Percentiles rank a stretch among this genome's conserved stretches.
Conservation (phyloP, 1,284 basidiomycete genomes). For the Pseudozyma flocculosa region DNA sequence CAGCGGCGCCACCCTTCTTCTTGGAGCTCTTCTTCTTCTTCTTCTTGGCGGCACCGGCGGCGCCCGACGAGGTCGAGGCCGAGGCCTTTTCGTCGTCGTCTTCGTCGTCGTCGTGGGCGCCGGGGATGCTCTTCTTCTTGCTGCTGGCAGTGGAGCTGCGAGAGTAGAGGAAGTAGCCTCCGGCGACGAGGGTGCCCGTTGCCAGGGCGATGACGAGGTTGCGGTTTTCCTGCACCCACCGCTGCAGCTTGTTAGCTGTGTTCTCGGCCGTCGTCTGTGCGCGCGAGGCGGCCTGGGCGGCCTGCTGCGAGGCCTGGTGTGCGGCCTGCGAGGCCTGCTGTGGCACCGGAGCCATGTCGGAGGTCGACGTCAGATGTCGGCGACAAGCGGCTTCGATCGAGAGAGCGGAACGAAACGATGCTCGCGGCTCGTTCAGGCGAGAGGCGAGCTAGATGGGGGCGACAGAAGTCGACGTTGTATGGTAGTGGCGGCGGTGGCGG, state of each 20-base stretch:
- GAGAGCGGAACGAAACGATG: no score
- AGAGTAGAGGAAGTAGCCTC: slow-evolving; percentile 48
- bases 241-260: slow-evolving; percentile 43
- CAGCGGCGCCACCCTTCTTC: no score
- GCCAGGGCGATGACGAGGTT: slow-evolving; percentile 47
- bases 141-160: slow-evolving; percentile 24
- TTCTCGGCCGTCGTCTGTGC: slow-evolving; percentile 35
- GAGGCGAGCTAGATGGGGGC: no score
- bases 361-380: no score
- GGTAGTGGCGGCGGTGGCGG: no score
- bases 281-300: slow-evolving; percentile 30
- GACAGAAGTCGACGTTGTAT: no score
- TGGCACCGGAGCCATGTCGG: slow-evolving; percentile 26
- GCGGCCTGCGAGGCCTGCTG: slow-evolving; percentile 8
- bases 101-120: slow-evolving; percentile 6
- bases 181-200: slow-evolving; percentile 46
- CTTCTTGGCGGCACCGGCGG: slow-evolving; percentile 21
- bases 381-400: no score
- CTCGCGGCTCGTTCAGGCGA: no score
- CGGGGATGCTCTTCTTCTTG: slow-evolving; percentile 7
- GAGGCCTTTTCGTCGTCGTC: slow-evolving; percentile 31
- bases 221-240: slow-evolving; percentile 54
- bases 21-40: slow-evolving; percentile 53
- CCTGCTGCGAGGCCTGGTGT: slow-evolving; percentile 37
- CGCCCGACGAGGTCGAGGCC: slow-evolving; percentile 17